Evolutionary conservation across 164 flowering plant species (phyloP).

Genomic region (Nelumbo lutea): DNA sequence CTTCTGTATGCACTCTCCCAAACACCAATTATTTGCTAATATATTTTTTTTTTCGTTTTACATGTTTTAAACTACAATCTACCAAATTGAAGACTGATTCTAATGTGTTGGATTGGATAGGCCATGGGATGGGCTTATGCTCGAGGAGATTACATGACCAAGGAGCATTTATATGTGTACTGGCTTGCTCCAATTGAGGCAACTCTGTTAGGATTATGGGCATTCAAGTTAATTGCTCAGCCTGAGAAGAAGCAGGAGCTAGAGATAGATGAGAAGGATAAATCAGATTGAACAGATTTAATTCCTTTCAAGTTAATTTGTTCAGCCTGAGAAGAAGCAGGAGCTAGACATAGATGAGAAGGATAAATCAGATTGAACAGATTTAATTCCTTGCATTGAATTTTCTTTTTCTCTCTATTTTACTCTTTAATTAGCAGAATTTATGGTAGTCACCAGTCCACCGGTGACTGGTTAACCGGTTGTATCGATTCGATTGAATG

Average conservation of each 20-base stretch:
- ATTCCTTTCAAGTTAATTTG: constrained; percentile 37
- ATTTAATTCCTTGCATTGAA: too few species aligned
- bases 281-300: constrained; percentile 39
- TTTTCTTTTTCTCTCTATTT: too few species aligned
- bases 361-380: constrained; percentile 43
- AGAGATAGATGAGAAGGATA: constrained; percentile 25
- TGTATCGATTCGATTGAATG: too few species aligned
- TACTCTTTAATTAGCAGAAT: too few species aligned
- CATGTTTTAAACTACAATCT: not conserved
- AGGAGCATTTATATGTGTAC: constrained; percentile 83
- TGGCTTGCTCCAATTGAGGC: constrained; percentile 96
- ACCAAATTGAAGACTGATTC: not conserved
- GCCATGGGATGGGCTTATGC: constrained; percentile 67
- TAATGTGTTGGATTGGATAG: constrained; percentile 14
- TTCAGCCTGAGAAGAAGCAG: constrained; percentile 27
- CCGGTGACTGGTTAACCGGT: too few species aligned
- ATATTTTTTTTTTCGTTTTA: not conserved
- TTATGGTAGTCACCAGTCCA: too few species aligned
- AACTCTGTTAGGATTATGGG: constrained; percentile 70
- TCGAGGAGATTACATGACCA: constrained; percentile 76
- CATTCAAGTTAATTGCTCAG: constrained; percentile 41
- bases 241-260: constrained; percentile 31
- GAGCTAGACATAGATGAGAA: constrained; percentile 27
- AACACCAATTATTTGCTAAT: not conserved
- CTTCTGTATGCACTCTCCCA: constrained; percentile 60